These are phyloP conservation scores for Colletotrichum simmondsii DNA, from an alignment of 2,329 filamentous ascomycete genomes.

Conservation along the genomic window DNA sequence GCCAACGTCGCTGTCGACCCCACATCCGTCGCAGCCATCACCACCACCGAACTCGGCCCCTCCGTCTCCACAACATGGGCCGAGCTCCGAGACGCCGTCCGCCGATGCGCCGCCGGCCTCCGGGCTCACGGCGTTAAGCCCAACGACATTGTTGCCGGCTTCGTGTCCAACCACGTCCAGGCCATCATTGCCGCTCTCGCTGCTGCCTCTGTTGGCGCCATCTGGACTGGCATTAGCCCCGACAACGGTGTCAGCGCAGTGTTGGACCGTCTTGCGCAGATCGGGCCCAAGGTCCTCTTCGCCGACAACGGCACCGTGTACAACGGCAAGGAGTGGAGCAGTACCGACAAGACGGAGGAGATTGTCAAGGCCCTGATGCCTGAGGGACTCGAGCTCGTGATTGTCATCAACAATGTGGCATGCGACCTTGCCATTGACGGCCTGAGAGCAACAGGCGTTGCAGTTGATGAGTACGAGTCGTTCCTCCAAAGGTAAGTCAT, in stretches of 20 bases:
- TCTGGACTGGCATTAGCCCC: slow-evolving; percentile 94
- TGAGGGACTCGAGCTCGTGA: slow-evolving; percentile 73
- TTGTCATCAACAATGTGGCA: slow-evolving; percentile 78
- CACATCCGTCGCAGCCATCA: slow-evolving; percentile 77
- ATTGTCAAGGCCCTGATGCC: slow-evolving; percentile 73
- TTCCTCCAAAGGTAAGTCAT: slow-evolving; percentile 48
- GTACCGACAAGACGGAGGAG: slow-evolving; percentile 80
- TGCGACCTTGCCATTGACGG: slow-evolving; percentile 55
- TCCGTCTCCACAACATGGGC: slow-evolving; percentile 74
- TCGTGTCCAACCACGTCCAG: slow-evolving; percentile 90
- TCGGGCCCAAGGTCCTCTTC: slow-evolving; percentile 84
- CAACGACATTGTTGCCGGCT: slow-evolving; percentile 72
- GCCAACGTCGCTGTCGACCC: slow-evolving; percentile 65
- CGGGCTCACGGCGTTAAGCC: slow-evolving; percentile 70
- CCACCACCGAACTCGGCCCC: slow-evolving; percentile 79
- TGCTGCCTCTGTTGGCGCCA: slow-evolving; percentile 81
- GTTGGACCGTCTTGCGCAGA: slow-evolving; percentile 86
- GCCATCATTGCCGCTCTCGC: slow-evolving; percentile 90
- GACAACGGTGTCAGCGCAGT: slow-evolving; percentile 94
- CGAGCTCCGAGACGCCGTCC: slow-evolving; percentile 81
- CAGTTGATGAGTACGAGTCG: slow-evolving; percentile 55
- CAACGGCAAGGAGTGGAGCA: slow-evolving; percentile 90
- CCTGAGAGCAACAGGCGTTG: slow-evolving; percentile 51
- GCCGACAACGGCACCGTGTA: slow-evolving; percentile 90
- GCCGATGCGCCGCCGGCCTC: slow-evolving; percentile 77